Evolutionary conservation across 306 rosid genomes (phyloP).

Genomic region (Vigna reflexopilosa): DNA sequence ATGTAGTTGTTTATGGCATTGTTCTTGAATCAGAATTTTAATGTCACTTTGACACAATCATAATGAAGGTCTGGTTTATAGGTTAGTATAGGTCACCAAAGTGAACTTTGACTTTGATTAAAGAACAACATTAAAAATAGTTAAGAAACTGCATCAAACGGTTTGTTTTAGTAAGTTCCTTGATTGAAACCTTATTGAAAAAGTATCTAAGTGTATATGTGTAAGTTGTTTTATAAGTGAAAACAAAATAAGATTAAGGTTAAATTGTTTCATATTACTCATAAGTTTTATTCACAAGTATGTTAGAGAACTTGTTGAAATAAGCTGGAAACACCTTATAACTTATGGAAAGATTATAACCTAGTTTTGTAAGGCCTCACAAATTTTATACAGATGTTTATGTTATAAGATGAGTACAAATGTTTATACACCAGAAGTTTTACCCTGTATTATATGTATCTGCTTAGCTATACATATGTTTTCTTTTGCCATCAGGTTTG

Average conservation of each 20-base stretch:
- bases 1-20: not conserved
- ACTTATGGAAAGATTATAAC: too few relatives aligned
- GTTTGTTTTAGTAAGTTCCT: not conserved
- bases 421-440: not conserved
- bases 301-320: not conserved
- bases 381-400: too few relatives aligned
- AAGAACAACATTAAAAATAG: not conserved
- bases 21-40: not conserved
- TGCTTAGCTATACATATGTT: conserved; percentile 7
- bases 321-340: not conserved
- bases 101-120: not conserved
- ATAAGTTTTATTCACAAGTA: too few relatives aligned
- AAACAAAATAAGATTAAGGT: not conserved
- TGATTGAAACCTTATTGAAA: too few relatives aligned
- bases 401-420: not conserved
- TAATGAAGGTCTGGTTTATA: not conserved
- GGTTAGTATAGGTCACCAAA: not conserved
- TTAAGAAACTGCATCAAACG: not conserved
- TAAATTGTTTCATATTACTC: not conserved
- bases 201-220: too few relatives aligned
- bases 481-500: conserved; percentile 51
- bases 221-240: not conserved
- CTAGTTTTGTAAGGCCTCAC: not conserved
- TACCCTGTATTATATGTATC: not conserved
- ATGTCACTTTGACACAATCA: not conserved